phyloP scores from a whole-genome alignment of 176 grass and related monocot species.

The Carex cristatella region DNA sequence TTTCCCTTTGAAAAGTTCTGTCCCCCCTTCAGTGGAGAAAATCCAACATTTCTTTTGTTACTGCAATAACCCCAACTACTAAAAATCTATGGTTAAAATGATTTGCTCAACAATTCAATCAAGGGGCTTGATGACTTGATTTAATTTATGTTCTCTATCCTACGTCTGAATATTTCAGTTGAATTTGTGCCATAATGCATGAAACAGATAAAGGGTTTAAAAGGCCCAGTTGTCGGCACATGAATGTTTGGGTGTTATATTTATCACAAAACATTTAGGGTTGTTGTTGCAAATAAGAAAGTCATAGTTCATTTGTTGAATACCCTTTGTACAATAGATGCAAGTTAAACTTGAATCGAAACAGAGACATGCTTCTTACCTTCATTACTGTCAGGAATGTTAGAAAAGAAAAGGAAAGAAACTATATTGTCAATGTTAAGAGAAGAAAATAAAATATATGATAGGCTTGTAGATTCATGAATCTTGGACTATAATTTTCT shows the following conservation, averaged over 20 bases:
- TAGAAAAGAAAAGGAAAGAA: not conserved
- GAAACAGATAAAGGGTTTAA: not conserved
- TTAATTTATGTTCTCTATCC: not conserved
- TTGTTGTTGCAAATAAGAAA: not conserved
- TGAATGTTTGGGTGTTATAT: not conserved
- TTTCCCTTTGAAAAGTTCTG: not conserved
- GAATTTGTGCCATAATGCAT: not conserved
- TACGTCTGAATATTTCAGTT: not conserved
- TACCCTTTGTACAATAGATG: not conserved
- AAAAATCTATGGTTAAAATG: not conserved
- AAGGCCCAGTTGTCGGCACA: not conserved
- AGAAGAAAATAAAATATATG: not conserved
- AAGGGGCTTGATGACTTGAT: not conserved
- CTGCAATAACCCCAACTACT: not conserved
- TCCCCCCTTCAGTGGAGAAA: not conserved
- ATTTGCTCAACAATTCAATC: not conserved
- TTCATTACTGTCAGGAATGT: not conserved
- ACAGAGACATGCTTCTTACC: not conserved
- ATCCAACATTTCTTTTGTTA: not conserved
- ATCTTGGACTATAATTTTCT: not conserved
- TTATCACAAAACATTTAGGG: not conserved
- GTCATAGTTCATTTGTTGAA: not conserved
- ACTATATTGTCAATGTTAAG: not conserved
- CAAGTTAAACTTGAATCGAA: not conserved
- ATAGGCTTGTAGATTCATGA: not conserved